These are phyloP conservation scores for Naganishia cerealis DNA, from an alignment of 1,284 basidiomycete genomes.

Conservation along the genomic window DNA sequence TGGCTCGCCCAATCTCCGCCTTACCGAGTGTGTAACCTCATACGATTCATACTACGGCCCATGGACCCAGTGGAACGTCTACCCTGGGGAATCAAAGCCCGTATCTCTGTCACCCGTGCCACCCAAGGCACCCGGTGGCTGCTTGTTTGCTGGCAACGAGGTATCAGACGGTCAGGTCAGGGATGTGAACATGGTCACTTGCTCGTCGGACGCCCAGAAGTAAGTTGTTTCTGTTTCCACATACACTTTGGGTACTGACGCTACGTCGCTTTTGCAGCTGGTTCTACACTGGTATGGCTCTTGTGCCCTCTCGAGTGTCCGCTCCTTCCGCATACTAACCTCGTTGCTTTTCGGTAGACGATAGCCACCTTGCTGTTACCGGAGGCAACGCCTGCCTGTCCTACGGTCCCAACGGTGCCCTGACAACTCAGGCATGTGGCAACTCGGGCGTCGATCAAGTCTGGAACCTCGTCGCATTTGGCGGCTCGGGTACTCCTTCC, in stretches of 20 bases:
- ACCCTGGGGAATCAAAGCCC: conserved; percentile 4
- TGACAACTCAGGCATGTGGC: conserved; percentile 31
- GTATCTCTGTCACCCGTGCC: conserved; percentile 6
- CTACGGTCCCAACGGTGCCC: conserved; percentile 23
- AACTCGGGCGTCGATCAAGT: conserved; percentile 22
- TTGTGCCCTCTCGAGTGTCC: no score
- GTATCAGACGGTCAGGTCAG: conserved; percentile 10
- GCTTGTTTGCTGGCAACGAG: conserved; percentile 1
- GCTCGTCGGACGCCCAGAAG: conserved; percentile 16
- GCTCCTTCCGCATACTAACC: no score
- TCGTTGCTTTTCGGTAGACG: no score
- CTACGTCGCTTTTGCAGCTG: background rate
- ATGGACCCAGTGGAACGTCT: conserved; percentile 20
- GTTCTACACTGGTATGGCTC: conserved; percentile 16
- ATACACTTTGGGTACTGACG: background rate
- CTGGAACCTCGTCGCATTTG: conserved; percentile 24
- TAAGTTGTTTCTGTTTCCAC: background rate
- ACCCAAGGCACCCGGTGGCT: conserved; percentile 12
- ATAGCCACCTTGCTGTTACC: conserved; percentile 5
- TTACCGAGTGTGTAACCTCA: conserved; percentile 21
- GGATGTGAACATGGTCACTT: background rate
- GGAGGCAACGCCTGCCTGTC: conserved; percentile 32
- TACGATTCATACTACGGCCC: conserved; percentile 23
- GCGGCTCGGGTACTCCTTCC: background rate
- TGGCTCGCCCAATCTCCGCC: conserved; percentile 11